Evolutionary conservation across 208 protist genomes (phyloP), one percentile per base, ranked within the genome.

Genomic region (Leishmania major): DNA sequence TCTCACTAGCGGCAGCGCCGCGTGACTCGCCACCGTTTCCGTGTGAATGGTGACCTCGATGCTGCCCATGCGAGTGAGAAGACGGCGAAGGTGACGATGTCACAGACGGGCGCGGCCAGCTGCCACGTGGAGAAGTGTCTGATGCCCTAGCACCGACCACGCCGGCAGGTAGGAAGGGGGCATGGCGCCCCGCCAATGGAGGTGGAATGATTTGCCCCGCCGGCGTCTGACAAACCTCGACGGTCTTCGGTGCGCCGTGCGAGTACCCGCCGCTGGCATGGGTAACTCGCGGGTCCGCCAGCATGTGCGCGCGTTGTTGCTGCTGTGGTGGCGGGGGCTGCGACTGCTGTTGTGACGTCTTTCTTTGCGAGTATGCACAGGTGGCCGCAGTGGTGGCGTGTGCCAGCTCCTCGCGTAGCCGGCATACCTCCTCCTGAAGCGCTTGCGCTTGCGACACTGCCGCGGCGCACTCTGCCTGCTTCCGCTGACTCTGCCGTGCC

Each of bases 401-500:
- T 11, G 72, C 35, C 73, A 86, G 67, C 55, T 73, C 78, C 31
- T 79, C 83, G 0, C 78, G 83, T 71, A 86, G 51, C 2, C 78
- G 80, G 6, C 60, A 78, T 55, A 43, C 64, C 71, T 85, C 76
- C 37, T 11, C 40, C 75, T 83, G 70, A 51, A 87, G 62, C 8
- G 79, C 79, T 25, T 75, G 79, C 51, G 49, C 55, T 40, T 57
- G 76, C 45, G 69, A 78, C 55, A 73, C 57, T 64, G 66, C 64
- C 11, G 45, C 76, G 2, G 59, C 59, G 75, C 59, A 53, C 37
- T 69, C 75, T 37, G 78, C 74, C 45, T 75, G 40, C 47, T 53
- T 71, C 74, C 59, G 45, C 40, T 86, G 78, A n/a, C 73, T 74
- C 53, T 83, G 79, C 31, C 78, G 40, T 74, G 87, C 81, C 22